Conservation (phyloP, 352 stramenopile species). For the Pythium utonaiense region DNA sequence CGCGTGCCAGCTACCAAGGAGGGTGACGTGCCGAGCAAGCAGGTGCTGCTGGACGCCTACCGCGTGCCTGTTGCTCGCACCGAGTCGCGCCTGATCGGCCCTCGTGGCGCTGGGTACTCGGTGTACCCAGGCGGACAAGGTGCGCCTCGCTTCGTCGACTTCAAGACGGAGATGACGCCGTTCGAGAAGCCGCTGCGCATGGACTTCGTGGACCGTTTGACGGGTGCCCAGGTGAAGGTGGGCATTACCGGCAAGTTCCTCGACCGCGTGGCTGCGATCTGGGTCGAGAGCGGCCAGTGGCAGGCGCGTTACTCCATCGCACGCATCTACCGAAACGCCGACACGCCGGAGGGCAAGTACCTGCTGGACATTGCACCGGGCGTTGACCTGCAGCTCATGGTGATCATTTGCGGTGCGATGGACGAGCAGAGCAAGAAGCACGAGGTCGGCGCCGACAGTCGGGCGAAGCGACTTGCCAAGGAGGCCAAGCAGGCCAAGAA, state of each 20-base stretch:
- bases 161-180: slow-evolving; percentile 7
- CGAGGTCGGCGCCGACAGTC: background rate
- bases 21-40: background rate
- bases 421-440: slow-evolving; percentile 21
- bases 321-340: slow-evolving; percentile 10
- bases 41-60: slow-evolving; percentile 19
- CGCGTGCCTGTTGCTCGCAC: slow-evolving; percentile 17
- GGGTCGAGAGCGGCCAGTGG: slow-evolving; percentile 8
- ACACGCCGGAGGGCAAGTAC: background rate
- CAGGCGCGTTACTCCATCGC: slow-evolving; percentile 8
- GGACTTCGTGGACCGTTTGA: slow-evolving; percentile 13
- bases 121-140: slow-evolving; percentile 17
- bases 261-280: slow-evolving; percentile 14
- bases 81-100: background rate
- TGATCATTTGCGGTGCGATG: slow-evolving; percentile 17
- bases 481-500: no score
- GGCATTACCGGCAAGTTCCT: slow-evolving; percentile 7
- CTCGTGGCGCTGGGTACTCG: slow-evolving; percentile 1
- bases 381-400: slow-evolving; percentile 13
- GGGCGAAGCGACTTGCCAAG: no score
- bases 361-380: slow-evolving; percentile 17
- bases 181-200: slow-evolving; percentile 16
- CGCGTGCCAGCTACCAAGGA: slow-evolving; percentile 4
- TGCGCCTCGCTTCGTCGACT: background rate
- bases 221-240: slow-evolving; percentile 11